Base-by-base conservation (phyloP, 805 yeast species). In the Pichia kluyveri region DNA sequence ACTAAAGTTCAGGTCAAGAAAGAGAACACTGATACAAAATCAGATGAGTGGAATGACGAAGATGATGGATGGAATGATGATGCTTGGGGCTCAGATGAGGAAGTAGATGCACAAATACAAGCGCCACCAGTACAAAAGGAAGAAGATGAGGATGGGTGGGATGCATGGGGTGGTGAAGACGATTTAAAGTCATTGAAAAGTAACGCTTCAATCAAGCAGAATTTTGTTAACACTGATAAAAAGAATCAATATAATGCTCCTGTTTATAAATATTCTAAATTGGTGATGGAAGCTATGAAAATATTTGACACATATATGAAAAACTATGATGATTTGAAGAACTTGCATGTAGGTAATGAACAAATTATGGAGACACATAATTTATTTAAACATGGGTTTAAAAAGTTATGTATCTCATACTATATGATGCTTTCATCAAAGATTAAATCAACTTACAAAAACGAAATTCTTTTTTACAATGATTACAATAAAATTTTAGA, bases 141-240 rank as follows among this genome's bases (percentile, higher is more conserved):
- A 59, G 65, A 56, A 5, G 61, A 56, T 12, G 64, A 57, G 9
- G 65, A 60, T 34, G 61, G 50, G 12, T 59, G 66, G 63, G 58
- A 54, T 40, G 55, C 54, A 15, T 41, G 60, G 49, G 47, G 40
- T 31, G 52, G 47, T 18, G 56, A 49, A 14, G 50, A 41, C 8
- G 43, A 34, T 2, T 1, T 15, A 10, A 14, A 15, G 14, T 14
- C 17, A 5, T 3, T 14, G 14, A 34, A 34, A 30, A 12, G 14
- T 9, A 8, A 12, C 14, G 26, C 6, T 5, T 23, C 26, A 23
- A 23, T 5, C 1, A 23, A 5, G 5, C 26, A 23, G 6, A 6
- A 23, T 23, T 23, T 5, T 23, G 7, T 5, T 5, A 23, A 23
- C 5, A 30, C 4, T 30, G 7, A 30, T 12, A 9, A 30, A 30